Base-by-base conservation (phyloP, 2,329 filamentous ascomycete genomes). In the Trichoderma arundinaceum region DNA sequence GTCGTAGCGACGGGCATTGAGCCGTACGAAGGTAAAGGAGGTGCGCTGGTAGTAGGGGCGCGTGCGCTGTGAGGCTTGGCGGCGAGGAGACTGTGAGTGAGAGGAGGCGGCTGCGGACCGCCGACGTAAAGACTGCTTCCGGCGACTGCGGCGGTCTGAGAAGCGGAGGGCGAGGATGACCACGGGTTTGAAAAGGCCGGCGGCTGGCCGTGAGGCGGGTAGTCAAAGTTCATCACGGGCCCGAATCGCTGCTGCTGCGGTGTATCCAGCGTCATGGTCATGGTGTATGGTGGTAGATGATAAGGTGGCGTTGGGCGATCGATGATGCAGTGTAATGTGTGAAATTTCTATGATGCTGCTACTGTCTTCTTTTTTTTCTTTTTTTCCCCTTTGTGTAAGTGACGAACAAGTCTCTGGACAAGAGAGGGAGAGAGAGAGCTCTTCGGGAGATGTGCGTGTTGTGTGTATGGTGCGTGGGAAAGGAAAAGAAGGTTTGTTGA, bases 201-300 rank as follows among this genome's bases (percentile, higher is more conserved):
- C 75, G 82, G 84, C 76, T 74, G 83, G 77, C 68, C 69, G 71
- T 77, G 77, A 41, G 79, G 77, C 67, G 82, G 79, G 79, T 92
- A 92, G 77, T 94, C 92, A 83, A 94, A 95, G 78, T 87, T 88
- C 82, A 96, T 80, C 77, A 85, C 80, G 75, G 84, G 86, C 75
- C 86, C 91, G 81, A 90, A 92, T 78, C 88, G 87, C 82, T 88
- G 92, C 82, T 88, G 92, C 81, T 94, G 92, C 79, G 93, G 91
- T 75, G 88, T 88, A 82, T 97, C 92, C 83, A 97, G 88, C 79
- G 94, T 92, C 92, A 97, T 96, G 82, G 92, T 95, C 93, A 97
- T 97, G 79, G 79, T 88, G 81, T 46, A 46, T 71, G 74, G 69
- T 66, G 65, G 48, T 53, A 51, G 53, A 19, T 46, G 22, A 57